These are phyloP conservation scores for Desmodesmus armatus DNA, from an alignment of 139 green algal genomes.

Conservation along the genomic window DNA sequence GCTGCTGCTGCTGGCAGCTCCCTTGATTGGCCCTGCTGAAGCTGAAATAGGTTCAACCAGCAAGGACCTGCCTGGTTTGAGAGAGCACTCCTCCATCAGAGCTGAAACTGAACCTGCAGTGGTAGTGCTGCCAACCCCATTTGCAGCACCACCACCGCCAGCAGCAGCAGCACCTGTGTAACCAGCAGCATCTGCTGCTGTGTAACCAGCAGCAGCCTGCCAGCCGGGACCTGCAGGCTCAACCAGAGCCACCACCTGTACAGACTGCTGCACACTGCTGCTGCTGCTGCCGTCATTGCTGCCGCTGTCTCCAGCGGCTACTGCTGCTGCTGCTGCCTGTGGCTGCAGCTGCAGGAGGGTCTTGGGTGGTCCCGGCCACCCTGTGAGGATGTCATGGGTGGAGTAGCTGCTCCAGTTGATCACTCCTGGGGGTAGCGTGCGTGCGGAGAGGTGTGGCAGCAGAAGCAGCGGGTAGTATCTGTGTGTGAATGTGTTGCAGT, in stretches of 20 bases:
- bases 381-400: neutral
- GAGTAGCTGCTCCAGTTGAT: neutral
- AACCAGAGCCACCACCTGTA: too few species aligned
- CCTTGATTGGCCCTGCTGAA: neutral
- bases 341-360: neutral
- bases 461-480: neutral
- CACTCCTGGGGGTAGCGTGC: neutral
- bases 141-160: too few species aligned
- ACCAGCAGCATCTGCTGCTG: too few species aligned
- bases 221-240: too few species aligned
- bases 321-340: too few species aligned
- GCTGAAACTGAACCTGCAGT: too few species aligned
- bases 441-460: neutral
- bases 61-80: neutral
- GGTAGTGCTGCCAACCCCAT: too few species aligned
- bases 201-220: too few species aligned
- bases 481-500: neutral
- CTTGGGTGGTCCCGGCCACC: conserved; percentile 18
- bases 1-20: conserved; percentile 8
- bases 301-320: neutral
- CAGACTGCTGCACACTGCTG: neutral
- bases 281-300: conserved; percentile 16
- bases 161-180: too few species aligned
- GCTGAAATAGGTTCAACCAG: neutral
- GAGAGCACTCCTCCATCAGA: too few species aligned